Conservation (phyloP, 2,329 filamentous ascomycete species). For the Dactylellina parvicollis region DNA sequence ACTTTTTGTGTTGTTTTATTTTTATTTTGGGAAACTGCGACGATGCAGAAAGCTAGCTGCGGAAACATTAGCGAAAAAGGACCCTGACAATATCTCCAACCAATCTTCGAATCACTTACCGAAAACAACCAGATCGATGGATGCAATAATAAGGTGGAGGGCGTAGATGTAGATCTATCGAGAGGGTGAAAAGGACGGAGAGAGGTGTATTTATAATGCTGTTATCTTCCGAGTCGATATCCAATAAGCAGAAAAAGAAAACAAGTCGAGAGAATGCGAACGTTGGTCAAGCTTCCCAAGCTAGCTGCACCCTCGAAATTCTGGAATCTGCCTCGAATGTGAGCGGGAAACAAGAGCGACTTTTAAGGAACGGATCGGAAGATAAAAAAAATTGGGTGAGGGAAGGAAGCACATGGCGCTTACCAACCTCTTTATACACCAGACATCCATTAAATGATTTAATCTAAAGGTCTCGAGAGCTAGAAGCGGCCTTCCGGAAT, state of each 20-base stretch:
- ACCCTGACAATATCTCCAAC: constrained; percentile 3
- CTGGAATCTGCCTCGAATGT: not conserved
- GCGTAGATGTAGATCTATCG: not conserved
- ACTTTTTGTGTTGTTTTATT: not conserved
- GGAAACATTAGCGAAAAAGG: constrained; percentile 25
- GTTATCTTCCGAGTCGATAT: constrained; percentile 1
- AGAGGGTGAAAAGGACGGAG: not conserved
- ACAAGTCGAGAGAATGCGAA: not conserved
- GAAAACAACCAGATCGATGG: not conserved
- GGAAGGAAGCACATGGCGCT: constrained; percentile 22
- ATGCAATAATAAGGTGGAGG: not conserved
- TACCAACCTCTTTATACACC: constrained; percentile 22
- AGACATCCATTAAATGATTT: constrained; percentile 1
- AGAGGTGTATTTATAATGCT: not conserved
- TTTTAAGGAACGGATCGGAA: not conserved
- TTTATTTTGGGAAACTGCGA: not conserved
- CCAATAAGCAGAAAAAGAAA: not conserved
- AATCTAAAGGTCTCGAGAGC: not conserved
- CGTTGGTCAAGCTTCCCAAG: not conserved
- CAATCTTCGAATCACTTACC: not conserved
- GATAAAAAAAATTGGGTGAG: not conserved
- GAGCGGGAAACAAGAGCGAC: not conserved
- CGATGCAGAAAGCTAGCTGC: constrained; percentile 2
- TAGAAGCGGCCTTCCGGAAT: not conserved
- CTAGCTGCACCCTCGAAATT: not conserved